Percentiles rank a stretch among this genome's conserved stretches.
phyloP scores from a whole-genome alignment of 176 grass and related monocot genomes.

The Zea luxurians region DNA sequence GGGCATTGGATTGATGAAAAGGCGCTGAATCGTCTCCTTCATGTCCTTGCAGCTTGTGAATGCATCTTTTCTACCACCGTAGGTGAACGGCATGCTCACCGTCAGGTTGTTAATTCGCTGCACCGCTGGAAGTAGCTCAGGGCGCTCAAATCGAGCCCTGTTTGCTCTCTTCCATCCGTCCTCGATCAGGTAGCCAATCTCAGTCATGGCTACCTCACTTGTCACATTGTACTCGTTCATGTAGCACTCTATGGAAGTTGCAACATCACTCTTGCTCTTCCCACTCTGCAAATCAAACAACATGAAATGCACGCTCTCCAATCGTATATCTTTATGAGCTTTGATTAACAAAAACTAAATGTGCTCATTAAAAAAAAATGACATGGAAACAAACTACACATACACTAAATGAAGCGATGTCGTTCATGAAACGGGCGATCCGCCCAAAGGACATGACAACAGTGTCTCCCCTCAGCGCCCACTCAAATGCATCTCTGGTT shows the following conservation, averaged over 20 bases:
- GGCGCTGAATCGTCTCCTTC: background rate
- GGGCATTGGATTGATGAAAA: background rate
- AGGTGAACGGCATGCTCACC: background rate
- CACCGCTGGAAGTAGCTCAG: background rate
- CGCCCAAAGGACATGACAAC: background rate
- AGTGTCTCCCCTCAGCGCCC: background rate
- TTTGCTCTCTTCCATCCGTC: background rate
- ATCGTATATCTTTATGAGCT: background rate
- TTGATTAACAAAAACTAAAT: background rate
- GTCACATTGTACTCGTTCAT: constrained; percentile 16
- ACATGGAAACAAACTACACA: background rate
- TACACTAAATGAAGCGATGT: background rate
- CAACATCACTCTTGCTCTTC: constrained; percentile 32
- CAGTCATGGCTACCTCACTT: constrained; percentile 16
- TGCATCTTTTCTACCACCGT: background rate
- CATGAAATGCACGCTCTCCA: background rate
- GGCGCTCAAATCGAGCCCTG: background rate
- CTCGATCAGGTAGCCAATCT: background rate
- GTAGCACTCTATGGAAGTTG: constrained; percentile 25
- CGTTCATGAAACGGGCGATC: background rate
- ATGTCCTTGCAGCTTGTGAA: background rate
- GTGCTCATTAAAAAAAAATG: background rate
- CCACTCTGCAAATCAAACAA: constrained; percentile 9
- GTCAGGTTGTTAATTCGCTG: background rate
- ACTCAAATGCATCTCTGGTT: constrained; percentile 31